phyloP scores from a whole-genome alignment of 2,329 filamentous ascomycete species.

The Cladosporium phlei region DNA sequence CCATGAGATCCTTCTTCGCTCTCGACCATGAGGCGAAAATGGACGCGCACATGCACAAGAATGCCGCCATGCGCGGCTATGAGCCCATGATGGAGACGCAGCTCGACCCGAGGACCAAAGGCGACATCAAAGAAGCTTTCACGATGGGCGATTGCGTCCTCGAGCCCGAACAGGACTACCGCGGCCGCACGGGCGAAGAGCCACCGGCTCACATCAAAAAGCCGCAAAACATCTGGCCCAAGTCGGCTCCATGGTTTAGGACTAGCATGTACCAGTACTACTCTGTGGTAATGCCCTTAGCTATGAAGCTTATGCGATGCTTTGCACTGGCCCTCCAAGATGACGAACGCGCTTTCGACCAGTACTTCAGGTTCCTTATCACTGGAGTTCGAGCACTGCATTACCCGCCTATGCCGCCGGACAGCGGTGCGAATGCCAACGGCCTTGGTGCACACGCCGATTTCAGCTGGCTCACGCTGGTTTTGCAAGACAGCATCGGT shows the following conservation, averaged over 20 bases:
- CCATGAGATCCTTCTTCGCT: constrained; percentile 30
- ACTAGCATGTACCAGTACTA: constrained; percentile 35
- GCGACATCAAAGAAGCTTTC: constrained; percentile 32
- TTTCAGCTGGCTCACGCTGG: constrained; percentile 46
- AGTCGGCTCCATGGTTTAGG: constrained; percentile 30
- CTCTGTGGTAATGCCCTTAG: constrained; percentile 27
- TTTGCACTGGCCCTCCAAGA: background rate
- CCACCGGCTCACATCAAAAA: constrained; percentile 17
- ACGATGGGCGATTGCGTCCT: constrained; percentile 36
- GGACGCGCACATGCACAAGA: constrained; percentile 50
- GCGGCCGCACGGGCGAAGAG: constrained; percentile 7
- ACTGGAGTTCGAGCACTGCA: constrained; percentile 39
- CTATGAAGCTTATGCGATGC: constrained; percentile 33
- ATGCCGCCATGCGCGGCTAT: constrained; percentile 32
- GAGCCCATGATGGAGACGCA: constrained; percentile 35
- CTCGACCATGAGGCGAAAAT: constrained; percentile 32
- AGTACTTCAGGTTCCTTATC: constrained; percentile 36
- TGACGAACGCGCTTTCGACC: background rate
- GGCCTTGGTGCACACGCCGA: constrained; percentile 34
- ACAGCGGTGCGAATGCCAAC: constrained; percentile 29
- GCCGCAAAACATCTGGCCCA: constrained; percentile 35
- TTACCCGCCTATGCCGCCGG: constrained; percentile 34
- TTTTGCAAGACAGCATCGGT: constrained; percentile 39
- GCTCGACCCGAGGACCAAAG: constrained; percentile 32
- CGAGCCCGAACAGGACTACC: constrained; percentile 34